phyloP scores from a whole-genome alignment of 352 stramenopile species.

The Phytopythium boreale region DNA sequence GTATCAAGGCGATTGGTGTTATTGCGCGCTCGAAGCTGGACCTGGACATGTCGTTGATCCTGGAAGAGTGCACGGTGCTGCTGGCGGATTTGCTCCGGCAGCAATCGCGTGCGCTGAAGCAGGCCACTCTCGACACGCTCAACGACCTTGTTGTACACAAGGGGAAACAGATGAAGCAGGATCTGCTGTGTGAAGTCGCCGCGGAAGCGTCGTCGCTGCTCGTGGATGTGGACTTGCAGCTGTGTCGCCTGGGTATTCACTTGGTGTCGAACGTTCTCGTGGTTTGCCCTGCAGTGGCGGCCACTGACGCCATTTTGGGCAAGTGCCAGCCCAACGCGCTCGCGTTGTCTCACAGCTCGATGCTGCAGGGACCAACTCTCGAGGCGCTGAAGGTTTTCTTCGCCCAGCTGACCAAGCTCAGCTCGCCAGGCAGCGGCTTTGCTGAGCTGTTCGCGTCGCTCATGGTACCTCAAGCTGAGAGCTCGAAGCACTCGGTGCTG shows the following conservation, averaged over 20 bases:
- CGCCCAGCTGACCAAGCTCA: constrained; percentile 60
- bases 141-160: constrained; percentile 87
- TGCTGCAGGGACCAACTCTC: constrained; percentile 87
- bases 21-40: constrained; percentile 86
- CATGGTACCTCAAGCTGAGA: constrained; percentile 44
- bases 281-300: constrained; percentile 56
- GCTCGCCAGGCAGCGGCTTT: constrained; percentile 69
- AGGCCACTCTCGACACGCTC: constrained; percentile 91
- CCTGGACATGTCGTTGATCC: constrained; percentile 91
- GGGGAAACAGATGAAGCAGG: constrained; percentile 55
- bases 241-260: constrained; percentile 93
- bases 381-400: constrained; percentile 59
- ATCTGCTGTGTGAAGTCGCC: constrained; percentile 89
- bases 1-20: constrained; percentile 93
- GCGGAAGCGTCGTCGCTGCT: constrained; percentile 90
- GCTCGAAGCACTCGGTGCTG: constrained; percentile 90
- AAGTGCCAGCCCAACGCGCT: constrained; percentile 82
- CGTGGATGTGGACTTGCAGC: constrained; percentile 94
- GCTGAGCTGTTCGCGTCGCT: constrained; percentile 84
- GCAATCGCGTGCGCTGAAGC: constrained; percentile 94
- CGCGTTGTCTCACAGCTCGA: constrained; percentile 86
- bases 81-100: constrained; percentile 93
- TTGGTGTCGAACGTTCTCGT: constrained; percentile 78
- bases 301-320: constrained; percentile 53
- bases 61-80: constrained; percentile 83